Evolutionary conservation across 495 filamentous ascomycete species (phyloP).

Genomic region (Lasiosphaeris hirsuta): DNA sequence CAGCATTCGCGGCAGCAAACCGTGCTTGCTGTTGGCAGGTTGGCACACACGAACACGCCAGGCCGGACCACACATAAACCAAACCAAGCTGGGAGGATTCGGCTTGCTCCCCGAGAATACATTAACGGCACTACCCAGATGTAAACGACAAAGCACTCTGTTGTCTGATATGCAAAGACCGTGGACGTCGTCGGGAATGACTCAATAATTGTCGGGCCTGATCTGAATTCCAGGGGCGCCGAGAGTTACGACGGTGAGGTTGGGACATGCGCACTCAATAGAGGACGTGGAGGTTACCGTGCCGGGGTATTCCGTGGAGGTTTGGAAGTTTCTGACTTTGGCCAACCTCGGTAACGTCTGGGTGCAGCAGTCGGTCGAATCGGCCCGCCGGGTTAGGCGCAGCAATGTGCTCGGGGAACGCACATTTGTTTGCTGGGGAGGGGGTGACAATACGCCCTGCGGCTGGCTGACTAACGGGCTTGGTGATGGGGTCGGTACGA

Average conservation of each 20-base stretch:
- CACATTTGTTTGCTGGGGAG: neutral
- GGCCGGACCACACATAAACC: no score
- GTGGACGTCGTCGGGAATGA: conserved; percentile 1
- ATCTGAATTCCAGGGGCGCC: conserved; percentile 8
- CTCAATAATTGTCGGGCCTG: conserved; percentile 6
- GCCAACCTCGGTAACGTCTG: conserved; percentile 8
- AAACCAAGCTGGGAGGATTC: no score
- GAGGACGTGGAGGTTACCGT: conserved; percentile 9
- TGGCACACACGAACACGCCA: no score
- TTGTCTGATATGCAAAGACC: neutral
- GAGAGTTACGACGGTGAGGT: conserved; percentile 3
- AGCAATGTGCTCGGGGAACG: neutral
- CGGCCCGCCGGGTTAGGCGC: neutral
- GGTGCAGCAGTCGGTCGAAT: conserved; percentile 13
- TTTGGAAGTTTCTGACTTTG: conserved; percentile 5
- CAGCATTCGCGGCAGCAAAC: no score
- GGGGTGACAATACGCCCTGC: neutral
- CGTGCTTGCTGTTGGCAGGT: no score
- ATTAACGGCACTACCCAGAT: no score
- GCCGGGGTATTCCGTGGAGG: conserved; percentile 1
- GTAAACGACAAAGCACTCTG: no score
- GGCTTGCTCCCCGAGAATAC: no score
- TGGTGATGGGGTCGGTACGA: neutral
- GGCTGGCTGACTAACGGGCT: neutral
- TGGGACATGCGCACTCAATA: conserved; percentile 8